These are phyloP conservation scores for Kluyveromyces sp. DNA, from an alignment of 1,139 yeast species.

Conservation along the genomic window DNA sequence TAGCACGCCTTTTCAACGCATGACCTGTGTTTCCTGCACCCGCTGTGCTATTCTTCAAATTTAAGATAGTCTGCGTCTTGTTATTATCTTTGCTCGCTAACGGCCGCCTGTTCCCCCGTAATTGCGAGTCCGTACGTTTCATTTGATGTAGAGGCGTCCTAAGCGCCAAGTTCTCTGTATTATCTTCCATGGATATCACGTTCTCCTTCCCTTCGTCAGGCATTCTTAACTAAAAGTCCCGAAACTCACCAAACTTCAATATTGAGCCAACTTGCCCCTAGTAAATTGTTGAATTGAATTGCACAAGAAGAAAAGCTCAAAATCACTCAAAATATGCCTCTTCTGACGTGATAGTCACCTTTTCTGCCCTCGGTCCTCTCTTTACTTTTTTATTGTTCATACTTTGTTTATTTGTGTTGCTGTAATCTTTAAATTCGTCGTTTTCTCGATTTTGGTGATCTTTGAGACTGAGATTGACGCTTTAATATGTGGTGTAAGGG, in stretches of 20 bases:
- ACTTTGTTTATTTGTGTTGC: background rate
- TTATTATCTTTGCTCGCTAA: slow-evolving; percentile 30
- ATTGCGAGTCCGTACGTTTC: slow-evolving; percentile 21
- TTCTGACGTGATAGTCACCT: no score
- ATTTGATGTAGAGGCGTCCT: slow-evolving; percentile 22
- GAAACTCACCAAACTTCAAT: no score
- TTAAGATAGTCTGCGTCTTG: slow-evolving; percentile 10
- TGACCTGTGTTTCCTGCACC: slow-evolving; percentile 8
- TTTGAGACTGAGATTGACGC: no score
- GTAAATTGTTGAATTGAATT: background rate
- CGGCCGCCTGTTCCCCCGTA: slow-evolving; percentile 21
- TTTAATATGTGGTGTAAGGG: slow-evolving; percentile 5
- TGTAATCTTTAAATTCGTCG: background rate
- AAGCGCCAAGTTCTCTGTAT: slow-evolving; percentile 12
- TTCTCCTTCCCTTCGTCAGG: slow-evolving; percentile 21
- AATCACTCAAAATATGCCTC: no score
- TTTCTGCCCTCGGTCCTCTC: no score
- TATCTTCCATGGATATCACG: slow-evolving; percentile 10
- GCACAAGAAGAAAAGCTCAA: background rate
- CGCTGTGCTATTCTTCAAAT: slow-evolving; percentile 11
- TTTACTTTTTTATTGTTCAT: background rate
- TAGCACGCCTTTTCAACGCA: slow-evolving; percentile 15
- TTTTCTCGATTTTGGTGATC: no score
- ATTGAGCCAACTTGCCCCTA: background rate
- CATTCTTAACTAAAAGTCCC: background rate